Conservation (phyloP, 257 asterid species). For the Sherardia arvensis region DNA sequence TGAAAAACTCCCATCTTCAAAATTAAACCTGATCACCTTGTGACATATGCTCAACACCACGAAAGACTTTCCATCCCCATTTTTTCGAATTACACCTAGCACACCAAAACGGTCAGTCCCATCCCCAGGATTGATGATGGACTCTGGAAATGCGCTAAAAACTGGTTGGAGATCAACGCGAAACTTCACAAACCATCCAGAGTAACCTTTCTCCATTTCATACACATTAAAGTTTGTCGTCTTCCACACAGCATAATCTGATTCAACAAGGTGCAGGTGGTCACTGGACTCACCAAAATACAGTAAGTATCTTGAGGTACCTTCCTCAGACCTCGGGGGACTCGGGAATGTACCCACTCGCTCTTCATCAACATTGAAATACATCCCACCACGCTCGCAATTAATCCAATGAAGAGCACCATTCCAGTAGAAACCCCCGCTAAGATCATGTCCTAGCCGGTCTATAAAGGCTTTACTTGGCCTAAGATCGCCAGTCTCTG, state of each 20-base stretch:
- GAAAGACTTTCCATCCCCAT: no score
- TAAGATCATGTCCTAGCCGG: constrained; percentile 2
- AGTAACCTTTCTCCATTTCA: no score
- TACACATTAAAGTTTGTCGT: constrained; percentile 14
- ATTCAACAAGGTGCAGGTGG: constrained; percentile 16
- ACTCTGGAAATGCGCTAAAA: no score
- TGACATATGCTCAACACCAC: no score
- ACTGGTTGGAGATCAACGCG: no score
- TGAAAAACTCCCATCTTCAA: no score
- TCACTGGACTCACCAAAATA: constrained; percentile 23
- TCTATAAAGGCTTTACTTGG: constrained; percentile 12
- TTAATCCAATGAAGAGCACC: not conserved
- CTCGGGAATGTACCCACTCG: not conserved
- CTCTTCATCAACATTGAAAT: constrained; percentile 17
- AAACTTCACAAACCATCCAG: no score
- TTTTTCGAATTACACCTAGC: no score
- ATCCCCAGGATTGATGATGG: no score
- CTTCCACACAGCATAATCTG: not conserved
- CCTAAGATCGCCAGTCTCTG: constrained; percentile 12
- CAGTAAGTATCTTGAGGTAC: not conserved
- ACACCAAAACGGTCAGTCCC: no score
- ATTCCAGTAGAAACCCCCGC: constrained; percentile 24
- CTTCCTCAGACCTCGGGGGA: not conserved
- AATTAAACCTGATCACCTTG: no score
- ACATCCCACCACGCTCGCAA: not conserved